Base-by-base conservation (phyloP, 2,329 filamentous ascomycete genomes). In the Dactylellina drechsleri region DNA sequence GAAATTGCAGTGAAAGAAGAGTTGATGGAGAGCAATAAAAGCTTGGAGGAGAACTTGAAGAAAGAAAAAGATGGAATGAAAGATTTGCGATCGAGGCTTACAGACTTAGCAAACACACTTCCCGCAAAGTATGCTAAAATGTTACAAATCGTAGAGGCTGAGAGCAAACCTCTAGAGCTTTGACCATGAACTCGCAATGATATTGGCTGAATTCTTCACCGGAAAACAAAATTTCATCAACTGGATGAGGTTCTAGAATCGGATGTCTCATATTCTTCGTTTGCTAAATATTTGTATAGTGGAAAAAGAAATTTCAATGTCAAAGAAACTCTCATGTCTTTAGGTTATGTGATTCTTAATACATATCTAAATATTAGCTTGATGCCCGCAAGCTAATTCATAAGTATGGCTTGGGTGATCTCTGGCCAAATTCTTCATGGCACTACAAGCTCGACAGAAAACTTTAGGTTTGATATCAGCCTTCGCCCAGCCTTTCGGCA, bases 391-490 rank as follows among this genome's bases (percentile, higher is more conserved):
- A 13, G 26, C 26, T 10, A 67, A 16, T n/a, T 20, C 28, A 40
- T 58, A 31, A 15, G 43, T 52, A 18, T 52, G 36, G 4, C 10
- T 8, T 28, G 40, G 53, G 40, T 10, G 16, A 26, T 43, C 49
- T 28, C 28, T 53, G 12, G 43, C 26, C 26, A 67, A 20, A 41
- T 59, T 28, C 31, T 60, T 67, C 53, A 59, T 53, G 13, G 18
- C 20, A 54, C 20, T 59, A 53, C 64, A 67, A 6, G 16, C 23
- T 41, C 53, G 18, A 16, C 64, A 67, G 26, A 52, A 60, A 1
- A 53, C 43, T 26, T 67, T 67, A 1, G 64, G 54, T 41, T 60
- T 67, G 16, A 43, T n/a, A 26, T 67, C 64, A 4, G 31, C 31
- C 28, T 53, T 59, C 16, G 53, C 43, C 53, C 53, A 67, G 1